These are phyloP conservation scores for Phytophthora pseudosyringae DNA, from an alignment of 352 stramenopile species.

Conservation along the genomic window DNA sequence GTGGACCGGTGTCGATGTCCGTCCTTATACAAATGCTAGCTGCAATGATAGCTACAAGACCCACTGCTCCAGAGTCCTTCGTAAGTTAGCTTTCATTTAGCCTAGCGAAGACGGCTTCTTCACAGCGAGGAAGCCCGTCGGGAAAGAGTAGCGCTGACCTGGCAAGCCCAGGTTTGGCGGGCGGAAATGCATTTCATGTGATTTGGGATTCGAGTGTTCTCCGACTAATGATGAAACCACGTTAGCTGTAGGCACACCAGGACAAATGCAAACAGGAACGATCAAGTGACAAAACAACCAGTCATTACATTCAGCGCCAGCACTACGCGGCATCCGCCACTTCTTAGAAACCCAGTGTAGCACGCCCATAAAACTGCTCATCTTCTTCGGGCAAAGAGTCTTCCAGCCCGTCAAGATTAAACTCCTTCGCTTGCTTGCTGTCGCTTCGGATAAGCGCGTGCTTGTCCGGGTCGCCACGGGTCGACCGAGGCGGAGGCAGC, in stretches of 20 bases:
- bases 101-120: slow-evolving; percentile 17
- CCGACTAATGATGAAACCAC: neutral
- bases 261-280: neutral
- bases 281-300: slow-evolving; percentile 35
- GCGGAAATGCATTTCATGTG: slow-evolving; percentile 31
- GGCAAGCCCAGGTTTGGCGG: slow-evolving; percentile 1
- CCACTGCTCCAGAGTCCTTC: slow-evolving; percentile 16
- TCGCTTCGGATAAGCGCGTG: slow-evolving; percentile 25
- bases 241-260: neutral
- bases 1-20: slow-evolving; percentile 20
- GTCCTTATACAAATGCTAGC: slow-evolving; percentile 32
- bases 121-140: slow-evolving; percentile 9
- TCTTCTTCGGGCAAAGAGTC: slow-evolving; percentile 65
- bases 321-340: slow-evolving; percentile 16
- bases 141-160: slow-evolving; percentile 6
- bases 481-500: slow-evolving; percentile 35
- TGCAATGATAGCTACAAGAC: slow-evolving; percentile 30
- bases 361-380: slow-evolving; percentile 84
- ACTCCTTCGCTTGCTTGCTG: slow-evolving; percentile 42
- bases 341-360: slow-evolving; percentile 80
- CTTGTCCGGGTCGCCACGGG: slow-evolving; percentile 35
- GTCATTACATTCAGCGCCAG: slow-evolving; percentile 43
- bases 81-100: slow-evolving; percentile 21
- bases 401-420: slow-evolving; percentile 47
- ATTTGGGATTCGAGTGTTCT: slow-evolving; percentile 12